These are phyloP conservation scores for button mushroom (Agaricus bisporus) DNA, from an alignment of 768 basidiomycete species.

Conservation along the genomic window DNA sequence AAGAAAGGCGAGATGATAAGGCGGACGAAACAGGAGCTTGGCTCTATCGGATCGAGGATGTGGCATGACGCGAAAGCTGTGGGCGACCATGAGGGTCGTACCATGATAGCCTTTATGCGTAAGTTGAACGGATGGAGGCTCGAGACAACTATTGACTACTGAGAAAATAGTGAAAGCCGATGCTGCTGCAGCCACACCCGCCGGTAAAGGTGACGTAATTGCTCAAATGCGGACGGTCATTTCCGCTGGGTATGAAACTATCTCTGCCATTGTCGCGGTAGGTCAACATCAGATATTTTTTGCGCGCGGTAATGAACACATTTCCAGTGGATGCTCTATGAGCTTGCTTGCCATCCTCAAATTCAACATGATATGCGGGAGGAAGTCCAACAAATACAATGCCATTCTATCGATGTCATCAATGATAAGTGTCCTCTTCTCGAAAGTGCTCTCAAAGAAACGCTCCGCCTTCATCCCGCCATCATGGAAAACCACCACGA, in stretches of 20 bases:
- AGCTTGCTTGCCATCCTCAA: slow-evolving; percentile 44
- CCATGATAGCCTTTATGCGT: slow-evolving; percentile 53
- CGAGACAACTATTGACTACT: neutral
- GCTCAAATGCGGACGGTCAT: slow-evolving; percentile 60
- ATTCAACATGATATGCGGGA: slow-evolving; percentile 53
- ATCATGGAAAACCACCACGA: slow-evolving; percentile 64
- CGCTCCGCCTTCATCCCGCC: slow-evolving; percentile 54
- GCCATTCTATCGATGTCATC: slow-evolving; percentile 48
- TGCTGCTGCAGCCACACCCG: slow-evolving; percentile 26
- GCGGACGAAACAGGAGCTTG: slow-evolving; percentile 47
- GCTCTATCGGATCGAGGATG: slow-evolving; percentile 43
- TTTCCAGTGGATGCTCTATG: slow-evolving; percentile 59
- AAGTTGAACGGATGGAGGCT: slow-evolving; percentile 14
- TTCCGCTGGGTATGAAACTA: slow-evolving; percentile 53
- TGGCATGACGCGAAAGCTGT: slow-evolving; percentile 46
- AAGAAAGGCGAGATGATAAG: slow-evolving; percentile 55
- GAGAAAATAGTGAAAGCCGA: slow-evolving; percentile 33
- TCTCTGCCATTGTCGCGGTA: slow-evolving; percentile 40
- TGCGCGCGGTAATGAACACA: slow-evolving; percentile 5
- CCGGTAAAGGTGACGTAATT: slow-evolving; percentile 42
- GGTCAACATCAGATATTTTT: slow-evolving; percentile 14
- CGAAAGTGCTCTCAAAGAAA: slow-evolving; percentile 57
- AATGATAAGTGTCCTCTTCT: slow-evolving; percentile 46
- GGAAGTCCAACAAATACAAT: slow-evolving; percentile 38
- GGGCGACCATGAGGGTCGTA: slow-evolving; percentile 38